Base-by-base conservation (phyloP, 2,329 filamentous ascomycete species). In the Fusarium armeniacum region DNA sequence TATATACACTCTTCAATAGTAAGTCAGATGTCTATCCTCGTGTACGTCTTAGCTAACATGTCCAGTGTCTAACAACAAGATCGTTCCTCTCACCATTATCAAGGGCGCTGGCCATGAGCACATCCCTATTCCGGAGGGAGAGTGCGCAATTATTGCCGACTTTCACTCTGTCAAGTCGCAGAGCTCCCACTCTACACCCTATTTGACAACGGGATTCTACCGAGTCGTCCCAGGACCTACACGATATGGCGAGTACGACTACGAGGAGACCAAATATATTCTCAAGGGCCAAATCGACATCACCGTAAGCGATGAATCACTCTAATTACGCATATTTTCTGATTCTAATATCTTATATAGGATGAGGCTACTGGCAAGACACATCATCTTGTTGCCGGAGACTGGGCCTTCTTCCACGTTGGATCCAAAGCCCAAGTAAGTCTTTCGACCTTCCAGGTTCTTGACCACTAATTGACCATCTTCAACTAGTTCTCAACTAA, bases 401-500 rank as follows among this genome's bases (percentile, higher is more conserved):
- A 69, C 32, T 69, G 65, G 65, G 66, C 66, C 38, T 69, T 69
- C 47, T 69, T 69, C 30, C 65, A 69, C 11, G 66, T 69, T 26
- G 66, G 66, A 22, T 69, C 66, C 11, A 69, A 69, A 43, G 66
- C 65, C 6, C 65, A 69, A 40, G 65, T 66, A 16, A 24, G 46
- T 46, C 5, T 6, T 10, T 15, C 2, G 6, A 18, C 5, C 13
- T n/a, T 3, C 0, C 15, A 10, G 1, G 16, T 7, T 5, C 8
- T 0, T 9, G 0, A 26, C 0, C 16, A 30, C 8, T 22, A 1
- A 8, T 50, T 69, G 11, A 65, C 8, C 0, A 5, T 15, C 2
- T 18, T 0, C 20, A 28, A 35, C 1, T 28, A 69, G 66, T 69
- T 69, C 33, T 69, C 66, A 6, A 69, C 66, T 0, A 56, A 26